Conservation (phyloP, 2,329 filamentous ascomycete species). For the Exophiala calicioides region DNA sequence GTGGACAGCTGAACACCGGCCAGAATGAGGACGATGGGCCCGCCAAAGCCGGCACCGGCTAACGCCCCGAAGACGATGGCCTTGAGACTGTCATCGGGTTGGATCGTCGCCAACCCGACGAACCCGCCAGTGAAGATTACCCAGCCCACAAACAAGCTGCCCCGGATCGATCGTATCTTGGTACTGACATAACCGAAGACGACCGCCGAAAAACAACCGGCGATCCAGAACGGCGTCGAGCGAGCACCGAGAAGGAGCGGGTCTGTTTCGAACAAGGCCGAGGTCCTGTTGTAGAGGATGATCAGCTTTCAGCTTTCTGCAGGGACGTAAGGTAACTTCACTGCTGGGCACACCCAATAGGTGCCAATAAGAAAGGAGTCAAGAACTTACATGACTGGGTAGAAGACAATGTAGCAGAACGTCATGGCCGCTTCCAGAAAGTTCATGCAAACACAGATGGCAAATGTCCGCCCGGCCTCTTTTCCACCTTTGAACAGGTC, state of each 20-base stretch:
- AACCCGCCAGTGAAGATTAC: conserved; percentile 26
- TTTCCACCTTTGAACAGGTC: conserved; percentile 24
- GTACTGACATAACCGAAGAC: conserved; percentile 22
- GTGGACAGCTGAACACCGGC: conserved; percentile 26
- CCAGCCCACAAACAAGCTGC: conserved; percentile 21
- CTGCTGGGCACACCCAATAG: too few species aligned
- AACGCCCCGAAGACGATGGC: conserved; percentile 15
- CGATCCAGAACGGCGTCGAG: conserved; percentile 22
- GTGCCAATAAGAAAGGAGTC: too few species aligned
- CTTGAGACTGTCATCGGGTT: conserved; percentile 16
- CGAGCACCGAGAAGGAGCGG: conserved; percentile 19
- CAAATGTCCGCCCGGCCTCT: conserved; percentile 22
- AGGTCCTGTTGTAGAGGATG: conserved; percentile 7
- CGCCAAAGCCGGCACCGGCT: conserved; percentile 24
- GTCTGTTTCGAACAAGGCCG: conserved; percentile 22
- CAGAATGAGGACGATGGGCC: conserved; percentile 26
- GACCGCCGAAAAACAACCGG: conserved; percentile 16
- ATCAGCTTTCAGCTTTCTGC: too few species aligned
- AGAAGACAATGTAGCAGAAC: conserved; percentile 28
- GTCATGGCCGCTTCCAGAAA: conserved; percentile 26
- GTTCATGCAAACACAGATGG: conserved; percentile 25
- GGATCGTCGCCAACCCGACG: conserved; percentile 19
- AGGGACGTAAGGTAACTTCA: too few species aligned
- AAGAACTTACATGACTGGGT: conserved; percentile 27
- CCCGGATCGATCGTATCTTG: conserved; percentile 25